phyloP scores from a whole-genome alignment of 164 flowering plant genomes.

The Tinospora cordifolia region DNA sequence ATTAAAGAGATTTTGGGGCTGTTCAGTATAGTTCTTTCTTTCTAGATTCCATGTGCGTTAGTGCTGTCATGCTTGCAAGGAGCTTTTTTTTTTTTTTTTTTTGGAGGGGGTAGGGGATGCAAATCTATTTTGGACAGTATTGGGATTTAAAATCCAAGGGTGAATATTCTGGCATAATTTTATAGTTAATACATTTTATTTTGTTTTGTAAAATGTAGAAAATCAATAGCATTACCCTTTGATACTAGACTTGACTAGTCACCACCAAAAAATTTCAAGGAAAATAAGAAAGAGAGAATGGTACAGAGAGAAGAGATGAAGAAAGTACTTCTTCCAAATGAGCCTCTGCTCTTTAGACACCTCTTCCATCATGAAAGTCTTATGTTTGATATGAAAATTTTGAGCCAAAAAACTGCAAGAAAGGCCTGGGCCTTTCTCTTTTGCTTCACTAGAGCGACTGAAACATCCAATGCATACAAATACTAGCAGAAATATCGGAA shows the following conservation, averaged over 20 bases:
- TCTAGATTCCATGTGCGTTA: no score
- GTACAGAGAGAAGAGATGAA: slow-evolving; percentile 8
- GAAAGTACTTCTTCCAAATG: slow-evolving; percentile 30
- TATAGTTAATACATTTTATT: no score
- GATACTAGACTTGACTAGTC: no score
- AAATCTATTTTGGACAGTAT: no score
- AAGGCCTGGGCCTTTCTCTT: slow-evolving; percentile 22
- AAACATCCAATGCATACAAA: slow-evolving; percentile 5
- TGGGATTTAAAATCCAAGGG: no score
- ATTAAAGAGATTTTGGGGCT: no score
- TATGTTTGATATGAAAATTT: slow-evolving; percentile 11
- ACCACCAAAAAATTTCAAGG: neutral
- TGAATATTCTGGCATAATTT: no score
- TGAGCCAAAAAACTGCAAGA: slow-evolving; percentile 14
- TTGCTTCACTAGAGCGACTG: slow-evolving; percentile 21
- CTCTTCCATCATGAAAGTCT: slow-evolving; percentile 14
- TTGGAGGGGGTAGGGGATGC: no score
- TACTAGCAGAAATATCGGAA: neutral
- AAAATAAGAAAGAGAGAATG: slow-evolving; percentile 3
- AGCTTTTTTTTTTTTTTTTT: no score
- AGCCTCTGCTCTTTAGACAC: slow-evolving; percentile 18
- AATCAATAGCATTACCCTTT: neutral
- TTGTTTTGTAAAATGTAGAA: neutral
- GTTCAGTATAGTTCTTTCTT: no score
- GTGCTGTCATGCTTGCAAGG: no score